Conservation (phyloP, 192 early-diverging fungal species). For the Linnemannia exigua region DNA sequence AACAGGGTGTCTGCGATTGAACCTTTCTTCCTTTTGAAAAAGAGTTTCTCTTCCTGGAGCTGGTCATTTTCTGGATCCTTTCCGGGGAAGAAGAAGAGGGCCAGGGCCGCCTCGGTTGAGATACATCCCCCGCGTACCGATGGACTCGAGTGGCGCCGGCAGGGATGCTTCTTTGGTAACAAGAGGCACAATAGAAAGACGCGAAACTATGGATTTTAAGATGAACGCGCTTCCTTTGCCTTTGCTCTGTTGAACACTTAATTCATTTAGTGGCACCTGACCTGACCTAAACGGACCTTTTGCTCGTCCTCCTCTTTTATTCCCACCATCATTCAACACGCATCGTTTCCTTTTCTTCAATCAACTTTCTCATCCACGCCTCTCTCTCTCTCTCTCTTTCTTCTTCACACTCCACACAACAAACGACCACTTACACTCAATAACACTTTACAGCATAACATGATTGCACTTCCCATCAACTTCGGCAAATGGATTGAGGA, state of each 20-base stretch:
- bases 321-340: background rate
- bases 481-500: slow-evolving; percentile 90
- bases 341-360: background rate
- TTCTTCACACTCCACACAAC: background rate
- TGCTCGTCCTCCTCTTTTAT: slow-evolving; percentile 1
- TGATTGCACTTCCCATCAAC: slow-evolving; percentile 87
- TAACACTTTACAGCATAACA: slow-evolving; percentile 1
- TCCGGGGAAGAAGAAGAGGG: background rate
- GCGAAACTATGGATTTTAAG: background rate
- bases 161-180: background rate
- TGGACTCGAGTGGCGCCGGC: background rate
- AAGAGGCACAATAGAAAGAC: background rate
- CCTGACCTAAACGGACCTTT: background rate
- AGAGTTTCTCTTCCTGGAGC: background rate
- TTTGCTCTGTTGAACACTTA: background rate
- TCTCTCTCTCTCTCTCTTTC: no score
- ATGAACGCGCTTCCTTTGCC: background rate
- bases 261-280: background rate
- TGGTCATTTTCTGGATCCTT: background rate
- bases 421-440: background rate
- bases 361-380: slow-evolving; percentile 10
- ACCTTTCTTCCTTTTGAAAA: background rate
- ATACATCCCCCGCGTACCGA: background rate
- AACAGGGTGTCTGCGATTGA: slow-evolving; percentile 6
- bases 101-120: background rate